Conservation (phyloP, 768 basidiomycete species). For the Pisolithus marmoratus region DNA sequence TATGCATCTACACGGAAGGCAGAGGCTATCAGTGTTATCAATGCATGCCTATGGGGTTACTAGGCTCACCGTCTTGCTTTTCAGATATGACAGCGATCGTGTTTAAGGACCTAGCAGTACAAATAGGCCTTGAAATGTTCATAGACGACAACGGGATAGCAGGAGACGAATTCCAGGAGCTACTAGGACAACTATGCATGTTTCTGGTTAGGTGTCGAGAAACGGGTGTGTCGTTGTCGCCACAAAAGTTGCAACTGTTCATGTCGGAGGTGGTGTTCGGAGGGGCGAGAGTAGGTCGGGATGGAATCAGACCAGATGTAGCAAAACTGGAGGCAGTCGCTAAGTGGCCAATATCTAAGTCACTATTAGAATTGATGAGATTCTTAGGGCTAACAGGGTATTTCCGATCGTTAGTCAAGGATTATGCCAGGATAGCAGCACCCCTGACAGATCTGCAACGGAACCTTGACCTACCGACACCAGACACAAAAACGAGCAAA, state of each 20-base stretch:
- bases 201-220: slow-evolving; percentile 9
- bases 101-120: slow-evolving; percentile 22
- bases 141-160: slow-evolving; percentile 34
- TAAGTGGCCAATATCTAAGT: too few species aligned
- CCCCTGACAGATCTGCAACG: too few species aligned
- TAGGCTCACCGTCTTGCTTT: slow-evolving; percentile 34
- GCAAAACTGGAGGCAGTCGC: too few species aligned
- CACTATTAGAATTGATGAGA: too few species aligned
- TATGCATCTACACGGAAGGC: slow-evolving; percentile 33
- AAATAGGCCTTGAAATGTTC: slow-evolving; percentile 26
- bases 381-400: too few species aligned
- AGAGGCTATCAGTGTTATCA: slow-evolving; percentile 32
- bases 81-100: slow-evolving; percentile 20
- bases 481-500: too few species aligned
- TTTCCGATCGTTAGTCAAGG: too few species aligned
- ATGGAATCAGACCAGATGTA: too few species aligned
- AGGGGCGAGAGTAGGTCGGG: not conserved
- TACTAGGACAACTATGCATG: slow-evolving; percentile 21
- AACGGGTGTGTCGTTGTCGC: not conserved
- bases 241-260: slow-evolving; percentile 3
- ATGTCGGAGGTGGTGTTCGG: slow-evolving; percentile 1
- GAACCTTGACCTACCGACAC: too few species aligned
- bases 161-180: slow-evolving; percentile 27
- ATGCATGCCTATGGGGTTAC: slow-evolving; percentile 37
- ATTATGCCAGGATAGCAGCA: too few species aligned